phyloP scores from a whole-genome alignment of 108 stramenopile species.

The Nannochloropsis salina region DNA sequence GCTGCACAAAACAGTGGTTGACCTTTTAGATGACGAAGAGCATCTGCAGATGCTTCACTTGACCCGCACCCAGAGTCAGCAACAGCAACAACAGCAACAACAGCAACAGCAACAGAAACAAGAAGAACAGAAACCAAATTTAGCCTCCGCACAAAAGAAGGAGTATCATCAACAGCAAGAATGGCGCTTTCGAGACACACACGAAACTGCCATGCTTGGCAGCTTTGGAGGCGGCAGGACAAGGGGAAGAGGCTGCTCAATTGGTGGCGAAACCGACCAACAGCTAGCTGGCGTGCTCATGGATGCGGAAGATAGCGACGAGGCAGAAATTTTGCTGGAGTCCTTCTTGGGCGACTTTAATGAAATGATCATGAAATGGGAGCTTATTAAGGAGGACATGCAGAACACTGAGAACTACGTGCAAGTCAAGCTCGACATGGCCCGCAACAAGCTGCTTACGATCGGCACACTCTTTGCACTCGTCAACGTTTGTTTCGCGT shows the following conservation, averaged over 20 bases:
- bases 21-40: background rate
- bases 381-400: background rate
- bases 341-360: slow-evolving; percentile 1
- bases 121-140: background rate
- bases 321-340: background rate
- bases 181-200: background rate
- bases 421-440: slow-evolving; percentile 51
- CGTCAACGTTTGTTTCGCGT: slow-evolving; percentile 34
- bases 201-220: background rate
- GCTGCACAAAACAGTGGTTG: background rate
- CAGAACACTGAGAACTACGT: slow-evolving; percentile 38
- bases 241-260: too few species aligned
- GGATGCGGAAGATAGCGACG: background rate
- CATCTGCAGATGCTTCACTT: slow-evolving; percentile 12
- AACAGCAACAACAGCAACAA: background rate
- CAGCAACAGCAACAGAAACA: background rate
- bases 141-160: background rate
- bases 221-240: background rate
- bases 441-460: slow-evolving; percentile 42
- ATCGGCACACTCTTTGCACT: slow-evolving; percentile 39
- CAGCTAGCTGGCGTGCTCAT: background rate
- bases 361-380: slow-evolving; percentile 4
- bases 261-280: background rate
- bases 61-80: background rate
- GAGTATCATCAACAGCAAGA: background rate